Conservation (phyloP, 1,284 basidiomycete species). For the Kalmanozyma brasiliensis region DNA sequence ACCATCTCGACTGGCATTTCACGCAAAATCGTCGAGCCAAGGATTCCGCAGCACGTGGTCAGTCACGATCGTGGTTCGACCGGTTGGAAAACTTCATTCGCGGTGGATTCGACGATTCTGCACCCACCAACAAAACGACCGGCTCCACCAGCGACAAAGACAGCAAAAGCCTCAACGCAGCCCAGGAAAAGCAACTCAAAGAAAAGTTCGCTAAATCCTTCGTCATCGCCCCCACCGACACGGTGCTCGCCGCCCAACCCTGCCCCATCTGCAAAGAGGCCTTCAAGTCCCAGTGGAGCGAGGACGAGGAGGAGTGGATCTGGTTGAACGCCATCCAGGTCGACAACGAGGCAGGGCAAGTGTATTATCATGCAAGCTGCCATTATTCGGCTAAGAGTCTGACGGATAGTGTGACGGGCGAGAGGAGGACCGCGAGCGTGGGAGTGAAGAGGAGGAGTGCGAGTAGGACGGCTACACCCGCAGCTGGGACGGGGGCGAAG, state of each 20-base stretch:
- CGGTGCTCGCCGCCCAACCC: constrained; percentile 83
- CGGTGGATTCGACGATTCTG: constrained; percentile 45
- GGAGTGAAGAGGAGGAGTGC: constrained; percentile 32
- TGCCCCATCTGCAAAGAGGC: constrained; percentile 97
- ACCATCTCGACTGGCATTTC: constrained; percentile 97
- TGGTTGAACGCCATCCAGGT: constrained; percentile 90
- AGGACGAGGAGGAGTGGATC: constrained; percentile 99
- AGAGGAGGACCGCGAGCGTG: constrained; percentile 27
- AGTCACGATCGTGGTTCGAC: constrained; percentile 91
- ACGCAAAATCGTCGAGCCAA: constrained; percentile 88
- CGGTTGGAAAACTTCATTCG: constrained; percentile 76
- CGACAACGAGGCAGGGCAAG: constrained; percentile 69
- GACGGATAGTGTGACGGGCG: constrained; percentile 46
- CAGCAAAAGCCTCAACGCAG: constrained; percentile 69
- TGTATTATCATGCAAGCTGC: constrained; percentile 65
- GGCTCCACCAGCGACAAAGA: constrained; percentile 51
- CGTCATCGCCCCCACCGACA: constrained; percentile 81
- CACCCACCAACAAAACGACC: constrained; percentile 27
- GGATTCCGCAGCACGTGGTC: constrained; percentile 84
- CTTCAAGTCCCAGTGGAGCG: constrained; percentile 89
- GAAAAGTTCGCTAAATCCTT: constrained; percentile 71
- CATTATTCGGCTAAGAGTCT: constrained; percentile 64
- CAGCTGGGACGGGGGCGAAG: background rate
- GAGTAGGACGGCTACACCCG: constrained; percentile 25
- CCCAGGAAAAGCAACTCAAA: constrained; percentile 75